phyloP scores from a whole-genome alignment of 352 stramenopile genomes.

The Phytophthora kernoviae region DNA sequence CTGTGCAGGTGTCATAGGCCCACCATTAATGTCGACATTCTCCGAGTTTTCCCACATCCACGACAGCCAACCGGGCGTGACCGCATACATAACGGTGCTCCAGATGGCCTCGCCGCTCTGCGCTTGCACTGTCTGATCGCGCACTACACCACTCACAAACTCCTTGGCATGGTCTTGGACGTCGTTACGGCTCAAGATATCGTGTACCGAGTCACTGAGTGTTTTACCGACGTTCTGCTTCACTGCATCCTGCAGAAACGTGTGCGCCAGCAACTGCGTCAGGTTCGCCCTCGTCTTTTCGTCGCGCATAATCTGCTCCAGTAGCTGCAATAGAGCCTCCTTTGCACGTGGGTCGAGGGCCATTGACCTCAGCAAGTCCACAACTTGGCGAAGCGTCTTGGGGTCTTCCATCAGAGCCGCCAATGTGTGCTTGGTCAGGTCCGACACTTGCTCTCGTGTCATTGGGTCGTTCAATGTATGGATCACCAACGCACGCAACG shows the following conservation, averaged over 20 bases:
- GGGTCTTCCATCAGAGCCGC: constrained; percentile 57
- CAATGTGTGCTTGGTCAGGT: constrained; percentile 56
- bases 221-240: constrained; percentile 65
- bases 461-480: constrained; percentile 65
- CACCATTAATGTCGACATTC: constrained; percentile 14
- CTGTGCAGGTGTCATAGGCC: constrained; percentile 11
- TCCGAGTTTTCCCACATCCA: constrained; percentile 70
- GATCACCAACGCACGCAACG: constrained; percentile 53
- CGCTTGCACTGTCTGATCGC: constrained; percentile 79
- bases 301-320: constrained; percentile 72
- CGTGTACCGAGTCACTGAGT: constrained; percentile 71
- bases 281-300: constrained; percentile 56
- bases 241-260: constrained; percentile 69
- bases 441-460: constrained; percentile 56
- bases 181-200: constrained; percentile 74
- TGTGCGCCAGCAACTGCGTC: constrained; percentile 64
- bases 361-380: constrained; percentile 53
- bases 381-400: constrained; percentile 56
- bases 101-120: constrained; percentile 82
- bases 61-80: constrained; percentile 74
- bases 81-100: constrained; percentile 80
- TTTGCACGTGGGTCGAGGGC: constrained; percentile 57
- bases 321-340: constrained; percentile 51
- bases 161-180: constrained; percentile 85
- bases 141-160: constrained; percentile 81